These are phyloP conservation scores for Larix sibirica DNA, from an alignment of 83 land plant genomes.

Conservation along the genomic window DNA sequence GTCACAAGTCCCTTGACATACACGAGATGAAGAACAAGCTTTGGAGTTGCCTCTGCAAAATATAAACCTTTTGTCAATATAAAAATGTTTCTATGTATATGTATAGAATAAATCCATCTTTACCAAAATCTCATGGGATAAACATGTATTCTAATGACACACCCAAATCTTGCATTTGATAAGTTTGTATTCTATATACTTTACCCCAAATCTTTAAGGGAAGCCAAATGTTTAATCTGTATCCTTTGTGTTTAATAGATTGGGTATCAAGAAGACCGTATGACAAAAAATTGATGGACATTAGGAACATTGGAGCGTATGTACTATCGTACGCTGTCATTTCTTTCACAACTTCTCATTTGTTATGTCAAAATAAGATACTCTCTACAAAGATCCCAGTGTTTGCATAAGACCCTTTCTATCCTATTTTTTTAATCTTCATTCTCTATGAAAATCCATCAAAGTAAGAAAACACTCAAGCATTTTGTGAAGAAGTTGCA, in stretches of 20 bases:
- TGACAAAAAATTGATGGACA: slow-evolving; percentile 57
- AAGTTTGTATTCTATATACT: neutral
- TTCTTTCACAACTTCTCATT: slow-evolving; percentile 30
- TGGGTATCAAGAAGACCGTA: too few relatives aligned
- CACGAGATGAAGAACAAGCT: too few relatives aligned
- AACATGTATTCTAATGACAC: neutral
- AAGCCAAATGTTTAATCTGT: too few relatives aligned
- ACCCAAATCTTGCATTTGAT: neutral
- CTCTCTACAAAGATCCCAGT: neutral
- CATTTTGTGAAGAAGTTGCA: too few relatives aligned
- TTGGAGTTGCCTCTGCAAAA: too few relatives aligned
- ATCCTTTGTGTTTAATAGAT: slow-evolving; percentile 24
- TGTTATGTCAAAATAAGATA: neutral
- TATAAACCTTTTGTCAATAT: neutral
- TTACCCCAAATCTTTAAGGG: too few relatives aligned
- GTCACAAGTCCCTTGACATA: too few relatives aligned
- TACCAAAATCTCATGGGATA: neutral
- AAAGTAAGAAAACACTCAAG: too few relatives aligned
- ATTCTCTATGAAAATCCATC: too few relatives aligned
- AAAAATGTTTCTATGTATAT: neutral
- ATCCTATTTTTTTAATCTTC: too few relatives aligned
- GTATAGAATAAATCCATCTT: neutral
- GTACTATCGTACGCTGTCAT: slow-evolving; percentile 38
- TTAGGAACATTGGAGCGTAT: slow-evolving; percentile 57
- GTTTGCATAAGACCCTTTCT: neutral